Base-by-base conservation (phyloP, 1,139 yeast species). In the Geotrichum klebahnii region DNA sequence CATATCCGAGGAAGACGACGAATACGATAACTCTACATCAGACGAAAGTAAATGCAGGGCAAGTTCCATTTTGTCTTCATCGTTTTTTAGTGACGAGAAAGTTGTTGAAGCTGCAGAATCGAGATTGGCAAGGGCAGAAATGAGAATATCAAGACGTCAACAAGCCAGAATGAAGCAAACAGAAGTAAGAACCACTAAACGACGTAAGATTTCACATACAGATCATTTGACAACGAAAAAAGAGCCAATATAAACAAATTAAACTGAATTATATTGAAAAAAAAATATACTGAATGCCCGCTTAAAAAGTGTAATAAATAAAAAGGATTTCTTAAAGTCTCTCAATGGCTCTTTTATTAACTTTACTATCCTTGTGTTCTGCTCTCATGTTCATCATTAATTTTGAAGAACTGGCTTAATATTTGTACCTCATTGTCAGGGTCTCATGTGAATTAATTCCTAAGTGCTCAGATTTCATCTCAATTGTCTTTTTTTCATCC, bases 191-290 rank as follows among this genome's bases (percentile, higher is more conserved):
- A 14, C 19, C 10, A 3, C 29, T 10, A 29, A 40, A 33, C 23
- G 43, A 39, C 32, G 43, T 17, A 39, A 39, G 34, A 19, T 39
- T 10, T n/a, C 34, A 16, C 43, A 24, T 19, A 16, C 43, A 24
- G 14, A 17, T 2, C 14, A 31, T 31, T 31, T 8, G 6, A 26
- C 6, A 26, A 26, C 10, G 29, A 31, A 31, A n/a, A 16, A 31
- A 8, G 34, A 31, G 34, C 34, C 34, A 16, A 16, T 31, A 9
- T 10, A 31, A 16, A 5, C 5, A 26, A 26, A 26, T 5, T 10
- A 26, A 26, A 6, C 9, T 26, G 5, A 6, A 10, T 6, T 6
- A 26, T 26, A 26, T 26, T 26, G n/a, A n/a, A n/a, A n/a, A n/a
- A n/a, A n/a, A n/a, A n/a, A n/a, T n/a, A n/a, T n/a, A n/a, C n/a